phyloP scores from a whole-genome alignment of 2,329 filamentous ascomycete species.

The Paraphaeosphaeria sporulosa region DNA sequence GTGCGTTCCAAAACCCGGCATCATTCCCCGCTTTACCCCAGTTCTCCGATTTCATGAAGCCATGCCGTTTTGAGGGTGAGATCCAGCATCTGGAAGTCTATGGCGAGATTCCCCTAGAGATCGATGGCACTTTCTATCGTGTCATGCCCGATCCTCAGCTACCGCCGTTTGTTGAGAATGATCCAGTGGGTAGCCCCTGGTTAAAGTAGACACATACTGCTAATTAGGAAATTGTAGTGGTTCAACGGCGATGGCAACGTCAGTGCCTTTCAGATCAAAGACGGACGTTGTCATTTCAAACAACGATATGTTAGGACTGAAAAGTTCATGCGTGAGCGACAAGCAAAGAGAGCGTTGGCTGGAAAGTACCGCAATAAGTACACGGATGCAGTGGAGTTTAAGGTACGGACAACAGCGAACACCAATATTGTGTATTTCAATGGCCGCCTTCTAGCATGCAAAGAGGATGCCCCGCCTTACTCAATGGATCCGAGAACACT shows the following conservation, averaged over 20 bases:
- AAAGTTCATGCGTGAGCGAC: constrained; percentile 49
- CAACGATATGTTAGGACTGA: constrained; percentile 53
- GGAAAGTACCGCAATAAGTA: no score
- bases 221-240: constrained; percentile 10
- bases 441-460: constrained; percentile 20
- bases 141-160: constrained; percentile 35
- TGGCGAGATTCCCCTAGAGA: constrained; percentile 23
- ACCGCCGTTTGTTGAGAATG: constrained; percentile 24
- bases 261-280: constrained; percentile 46
- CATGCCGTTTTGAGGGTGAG: constrained; percentile 26
- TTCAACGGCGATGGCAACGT: constrained; percentile 54
- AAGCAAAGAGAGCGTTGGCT: constrained; percentile 39
- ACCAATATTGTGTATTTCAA: constrained; percentile 28
- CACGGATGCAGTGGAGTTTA: no score
- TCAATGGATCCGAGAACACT: constrained; percentile 24
- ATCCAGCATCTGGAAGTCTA: constrained; percentile 19
- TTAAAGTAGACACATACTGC: no score
- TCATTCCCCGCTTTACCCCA: constrained; percentile 14
- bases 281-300: constrained; percentile 46
- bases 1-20: neutral
- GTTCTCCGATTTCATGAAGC: constrained; percentile 16
- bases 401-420: constrained; percentile 34
- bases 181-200: constrained; percentile 13
- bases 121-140: constrained; percentile 30
- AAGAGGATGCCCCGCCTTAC: constrained; percentile 27